phyloP scores from a whole-genome alignment of 441 rosid species.

The Manihot esculenta region DNA sequence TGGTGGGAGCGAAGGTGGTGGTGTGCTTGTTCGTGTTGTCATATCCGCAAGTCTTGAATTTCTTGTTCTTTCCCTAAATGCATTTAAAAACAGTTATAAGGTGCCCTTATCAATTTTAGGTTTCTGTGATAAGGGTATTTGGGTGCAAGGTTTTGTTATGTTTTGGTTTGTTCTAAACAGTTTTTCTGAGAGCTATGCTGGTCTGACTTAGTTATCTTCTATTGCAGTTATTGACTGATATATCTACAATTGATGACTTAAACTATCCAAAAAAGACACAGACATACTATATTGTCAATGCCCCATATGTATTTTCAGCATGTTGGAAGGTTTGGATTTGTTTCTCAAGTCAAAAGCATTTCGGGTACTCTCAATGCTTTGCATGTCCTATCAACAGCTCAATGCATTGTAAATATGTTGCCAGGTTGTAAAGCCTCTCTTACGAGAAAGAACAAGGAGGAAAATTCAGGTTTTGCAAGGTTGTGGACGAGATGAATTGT shows the following conservation, averaged over 20 bases:
- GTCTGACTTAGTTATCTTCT: constrained; percentile 9
- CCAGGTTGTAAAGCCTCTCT: constrained; percentile 90
- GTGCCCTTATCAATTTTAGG: too few relatives aligned
- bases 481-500: constrained; percentile 68
- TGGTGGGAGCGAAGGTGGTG: too few relatives aligned
- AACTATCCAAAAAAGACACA: constrained; percentile 96
- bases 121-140: too few relatives aligned
- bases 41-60: too few relatives aligned
- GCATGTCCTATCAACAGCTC: not conserved
- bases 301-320: constrained; percentile 86
- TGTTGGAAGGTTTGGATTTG: constrained; percentile 83
- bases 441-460: constrained; percentile 89
- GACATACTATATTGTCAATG: constrained; percentile 79
- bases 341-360: not conserved
- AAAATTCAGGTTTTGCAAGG: constrained; percentile 82
- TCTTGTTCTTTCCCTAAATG: too few relatives aligned
- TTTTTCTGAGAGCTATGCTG: not conserved
- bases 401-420: constrained; percentile 2
- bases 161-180: not conserved
- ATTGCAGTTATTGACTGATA: constrained; percentile 74
- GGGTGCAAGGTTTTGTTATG: too few relatives aligned
- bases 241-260: constrained; percentile 81
- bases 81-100: not conserved
- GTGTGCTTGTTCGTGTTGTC: too few relatives aligned
- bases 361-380: not conserved